Evolutionary conservation across 2,329 filamentous ascomycete species (phyloP).

Genomic region (Domatiomyces globalis): DNA sequence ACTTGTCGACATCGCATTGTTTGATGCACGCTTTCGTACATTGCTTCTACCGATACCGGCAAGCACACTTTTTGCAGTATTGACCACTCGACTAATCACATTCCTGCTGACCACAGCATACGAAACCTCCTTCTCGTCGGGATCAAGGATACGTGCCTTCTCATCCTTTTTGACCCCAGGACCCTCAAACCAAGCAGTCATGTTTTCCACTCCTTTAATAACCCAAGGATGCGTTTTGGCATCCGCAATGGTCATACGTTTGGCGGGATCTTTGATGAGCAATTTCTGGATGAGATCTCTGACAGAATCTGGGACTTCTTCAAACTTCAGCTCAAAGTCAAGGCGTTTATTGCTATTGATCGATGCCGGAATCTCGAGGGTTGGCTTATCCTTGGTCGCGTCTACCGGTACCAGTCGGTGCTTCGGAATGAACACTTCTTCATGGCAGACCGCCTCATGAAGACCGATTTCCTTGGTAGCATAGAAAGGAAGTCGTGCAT

Average conservation of each 20-base stretch:
- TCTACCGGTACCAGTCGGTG: slow-evolving; percentile 63
- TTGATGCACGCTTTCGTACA: slow-evolving; percentile 38
- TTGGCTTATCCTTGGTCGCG: slow-evolving; percentile 16
- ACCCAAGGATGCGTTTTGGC: slow-evolving; percentile 95
- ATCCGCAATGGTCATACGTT: slow-evolving; percentile 76
- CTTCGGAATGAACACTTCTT: slow-evolving; percentile 78
- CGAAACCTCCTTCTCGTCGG: slow-evolving; percentile 80
- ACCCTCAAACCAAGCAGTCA: slow-evolving; percentile 75
- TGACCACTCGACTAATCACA: slow-evolving; percentile 40
- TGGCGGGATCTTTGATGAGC: slow-evolving; percentile 74
- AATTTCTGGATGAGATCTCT: slow-evolving; percentile 65
- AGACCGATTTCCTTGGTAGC: slow-evolving; percentile 74
- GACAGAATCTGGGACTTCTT: slow-evolving; percentile 68
- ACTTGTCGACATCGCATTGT: slow-evolving; percentile 38
- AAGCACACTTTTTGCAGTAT: slow-evolving; percentile 39
- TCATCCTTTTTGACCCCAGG: slow-evolving; percentile 70
- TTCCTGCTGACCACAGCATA: slow-evolving; percentile 71
- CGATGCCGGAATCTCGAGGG: slow-evolving; percentile 24
- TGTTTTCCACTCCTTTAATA: slow-evolving; percentile 59
- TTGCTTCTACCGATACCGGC: slow-evolving; percentile 26
- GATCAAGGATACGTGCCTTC: slow-evolving; percentile 65
- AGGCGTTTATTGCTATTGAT: slow-evolving; percentile 56
- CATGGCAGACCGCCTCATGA: slow-evolving; percentile 80
- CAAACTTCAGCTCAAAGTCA: slow-evolving; percentile 67
- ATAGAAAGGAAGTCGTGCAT: slow-evolving; percentile 82